Conservation (phyloP, 257 asterid genomes). For the Jacaranda copaia region DNA sequence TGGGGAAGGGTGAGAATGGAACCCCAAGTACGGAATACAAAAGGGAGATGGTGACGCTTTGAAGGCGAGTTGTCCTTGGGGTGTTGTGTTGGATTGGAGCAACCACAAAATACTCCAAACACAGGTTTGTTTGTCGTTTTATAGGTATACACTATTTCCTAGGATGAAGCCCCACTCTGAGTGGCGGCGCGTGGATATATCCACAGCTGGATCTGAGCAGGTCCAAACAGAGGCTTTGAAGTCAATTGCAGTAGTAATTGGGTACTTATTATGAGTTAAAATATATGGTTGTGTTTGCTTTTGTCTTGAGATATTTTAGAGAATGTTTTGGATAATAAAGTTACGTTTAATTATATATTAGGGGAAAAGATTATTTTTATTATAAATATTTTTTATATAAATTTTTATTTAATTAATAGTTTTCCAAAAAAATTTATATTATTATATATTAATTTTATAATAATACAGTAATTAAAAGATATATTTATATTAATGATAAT, state of each 20-base stretch:
- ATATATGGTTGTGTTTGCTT: neutral
- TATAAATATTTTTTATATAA: too few species aligned
- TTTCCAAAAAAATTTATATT: too few species aligned
- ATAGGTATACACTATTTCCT: slow-evolving; percentile 12
- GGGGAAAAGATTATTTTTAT: too few species aligned
- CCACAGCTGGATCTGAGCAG: neutral
- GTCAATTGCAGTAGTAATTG: neutral
- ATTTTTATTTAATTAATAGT: too few species aligned
- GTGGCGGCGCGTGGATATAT: slow-evolving; percentile 48
- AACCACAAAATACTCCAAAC: slow-evolving; percentile 39
- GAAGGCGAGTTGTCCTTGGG: slow-evolving; percentile 24
- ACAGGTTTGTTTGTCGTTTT: slow-evolving; percentile 47
- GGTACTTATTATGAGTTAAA: neutral
- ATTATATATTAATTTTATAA: too few species aligned
- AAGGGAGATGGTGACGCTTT: slow-evolving; percentile 43
- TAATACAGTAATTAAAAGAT: too few species aligned
- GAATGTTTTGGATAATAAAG: too few species aligned
- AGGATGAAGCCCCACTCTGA: slow-evolving; percentile 24
- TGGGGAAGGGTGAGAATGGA: slow-evolving; percentile 13
- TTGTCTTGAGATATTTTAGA: too few species aligned
- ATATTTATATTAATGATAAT: too few species aligned
- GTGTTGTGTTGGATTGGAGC: slow-evolving; percentile 34
- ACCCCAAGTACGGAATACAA: slow-evolving; percentile 19
- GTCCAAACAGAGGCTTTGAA: neutral
- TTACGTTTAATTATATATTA: too few species aligned